Evolutionary conservation across 495 filamentous ascomycete genomes (phyloP), one percentile per base, ranked within the genome.

Genomic region (Xylaria venustula): DNA sequence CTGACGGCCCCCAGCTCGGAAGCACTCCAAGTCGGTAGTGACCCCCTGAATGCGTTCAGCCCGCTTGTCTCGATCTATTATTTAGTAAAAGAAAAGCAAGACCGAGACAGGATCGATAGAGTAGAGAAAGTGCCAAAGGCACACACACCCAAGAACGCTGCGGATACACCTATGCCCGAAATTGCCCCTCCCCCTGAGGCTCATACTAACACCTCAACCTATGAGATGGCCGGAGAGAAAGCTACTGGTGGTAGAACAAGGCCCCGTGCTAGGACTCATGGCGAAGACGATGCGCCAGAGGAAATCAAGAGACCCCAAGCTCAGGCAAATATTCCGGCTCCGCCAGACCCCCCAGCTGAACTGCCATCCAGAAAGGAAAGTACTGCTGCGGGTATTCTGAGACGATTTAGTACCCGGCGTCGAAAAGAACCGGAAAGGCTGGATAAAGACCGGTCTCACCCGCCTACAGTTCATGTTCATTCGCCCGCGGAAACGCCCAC

Each of bases 11-110:
- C 89, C 20, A 97, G 93, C 54, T 83, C 85, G 0, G 94, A 99
- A 69, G 89, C 86, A 7, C 81, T 99, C 19, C 86, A 87, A 64
- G 73, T 93, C 25, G 92, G 92, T 42, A 86, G 83, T 45, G 94
- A 99, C 67, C 94, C 95, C 2, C 76, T 94, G 51, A 98, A 98
- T 73, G 94, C 94, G 3, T 99, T 88, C 75, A 91, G 90, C 67
- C 94, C 94, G 1, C 77, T 99, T 47, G 81, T 98, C 20, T 98
- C 95, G 3, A 87, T 98, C 48, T 99, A 99, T 71, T 96, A 95
- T 70, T 87, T 99, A 4, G 94, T 97, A 40, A 89, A 88, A 57
- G 94, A 99, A 76, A 98, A 97, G 75, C 83, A 90, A 58, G 92
- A 97, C 28, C 87, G 90, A 48, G 93, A 99, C 69, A 81, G 81